A percentile compares a stretch with the other conserved stretches of the same genome.
Conservation (phyloP, 1,139 yeast species). For the Yamadazyma blattariae region DNA sequence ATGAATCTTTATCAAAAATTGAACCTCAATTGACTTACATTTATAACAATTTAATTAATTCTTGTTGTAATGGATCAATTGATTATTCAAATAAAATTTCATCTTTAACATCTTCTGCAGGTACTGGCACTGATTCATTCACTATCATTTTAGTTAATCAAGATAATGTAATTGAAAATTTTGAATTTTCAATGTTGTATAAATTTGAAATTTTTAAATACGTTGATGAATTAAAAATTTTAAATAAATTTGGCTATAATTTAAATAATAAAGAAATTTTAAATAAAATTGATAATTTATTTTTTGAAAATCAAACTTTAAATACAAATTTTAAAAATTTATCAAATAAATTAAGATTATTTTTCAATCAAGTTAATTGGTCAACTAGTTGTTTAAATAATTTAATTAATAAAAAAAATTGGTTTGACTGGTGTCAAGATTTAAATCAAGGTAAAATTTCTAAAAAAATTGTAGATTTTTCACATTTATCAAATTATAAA, state of each 20-base stretch:
- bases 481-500: conserved; percentile 12
- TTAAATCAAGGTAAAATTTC: conserved; percentile 8
- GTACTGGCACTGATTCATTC: too few relatives aligned
- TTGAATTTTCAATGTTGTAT: conserved; percentile 18
- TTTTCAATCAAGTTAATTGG: conserved; percentile 11
- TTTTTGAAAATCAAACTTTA: conserved; percentile 7
- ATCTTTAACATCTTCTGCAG: too few relatives aligned
- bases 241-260: conserved; percentile 10
- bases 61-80: conserved; percentile 8
- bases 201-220: conserved; percentile 12
- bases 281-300: conserved; percentile 2
- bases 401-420: conserved; percentile 12
- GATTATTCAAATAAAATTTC: conserved; percentile 5
- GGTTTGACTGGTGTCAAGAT: conserved; percentile 17
- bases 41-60: conserved; percentile 6
- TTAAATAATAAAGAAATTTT: conserved; percentile 5
- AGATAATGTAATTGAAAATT: conserved; percentile 12
- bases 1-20: not conserved
- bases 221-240: conserved; percentile 15
- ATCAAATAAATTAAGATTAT: conserved; percentile 2
- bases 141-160: too few relatives aligned
- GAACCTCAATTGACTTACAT: conserved; percentile 1
- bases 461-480: conserved; percentile 12
- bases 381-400: conserved; percentile 9
- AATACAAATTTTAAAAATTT: conserved; percentile 7